Evolutionary conservation across 1,284 basidiomycete genomes (phyloP).

Genomic region (Cryptococcus sp.): DNA sequence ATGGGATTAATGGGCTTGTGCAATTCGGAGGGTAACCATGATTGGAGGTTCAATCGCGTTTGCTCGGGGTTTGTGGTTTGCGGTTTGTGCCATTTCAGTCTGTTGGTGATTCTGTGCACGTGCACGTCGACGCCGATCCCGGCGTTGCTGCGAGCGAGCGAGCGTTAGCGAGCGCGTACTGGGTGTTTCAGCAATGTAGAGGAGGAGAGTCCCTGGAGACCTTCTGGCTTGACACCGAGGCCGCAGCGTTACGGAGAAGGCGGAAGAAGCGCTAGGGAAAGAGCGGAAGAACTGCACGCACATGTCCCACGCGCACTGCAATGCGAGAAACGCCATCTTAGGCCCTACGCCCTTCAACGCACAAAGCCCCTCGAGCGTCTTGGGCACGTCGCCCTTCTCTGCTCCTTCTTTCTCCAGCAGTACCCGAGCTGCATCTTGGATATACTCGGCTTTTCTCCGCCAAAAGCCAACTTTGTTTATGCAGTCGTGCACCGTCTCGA

Average conservation of each 20-base stretch:
- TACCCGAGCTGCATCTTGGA: constrained; percentile 69
- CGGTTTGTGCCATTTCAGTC: constrained; percentile 84
- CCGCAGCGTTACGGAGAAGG: not conserved
- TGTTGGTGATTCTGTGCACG: constrained; percentile 91
- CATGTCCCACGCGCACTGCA: constrained; percentile 85
- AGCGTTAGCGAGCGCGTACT: too few species aligned
- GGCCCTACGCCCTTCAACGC: constrained; percentile 84
- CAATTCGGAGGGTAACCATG: constrained; percentile 80
- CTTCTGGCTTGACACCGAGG: not conserved
- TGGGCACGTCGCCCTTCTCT: constrained; percentile 68
- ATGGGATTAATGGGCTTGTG: constrained; percentile 82
- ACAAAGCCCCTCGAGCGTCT: constrained; percentile 81
- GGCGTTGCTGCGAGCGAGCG: constrained; percentile 63
- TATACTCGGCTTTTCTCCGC: constrained; percentile 74
- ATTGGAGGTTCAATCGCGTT: constrained; percentile 83
- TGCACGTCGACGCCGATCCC: constrained; percentile 97
- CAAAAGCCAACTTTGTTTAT: constrained; percentile 93
- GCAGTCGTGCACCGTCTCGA: constrained; percentile 65
- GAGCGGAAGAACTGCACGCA: constrained; percentile 51
- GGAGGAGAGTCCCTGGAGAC: not conserved
- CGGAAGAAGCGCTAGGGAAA: not conserved
- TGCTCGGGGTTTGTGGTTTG: constrained; percentile 84
- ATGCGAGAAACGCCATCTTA: constrained; percentile 85
- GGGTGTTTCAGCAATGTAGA: not conserved
- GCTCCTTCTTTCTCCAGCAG: constrained; percentile 60